Evolutionary conservation across 2,329 filamentous ascomycete species (phyloP), one percentile per base, ranked within the genome.

Genomic region (Fusarium succisae): DNA sequence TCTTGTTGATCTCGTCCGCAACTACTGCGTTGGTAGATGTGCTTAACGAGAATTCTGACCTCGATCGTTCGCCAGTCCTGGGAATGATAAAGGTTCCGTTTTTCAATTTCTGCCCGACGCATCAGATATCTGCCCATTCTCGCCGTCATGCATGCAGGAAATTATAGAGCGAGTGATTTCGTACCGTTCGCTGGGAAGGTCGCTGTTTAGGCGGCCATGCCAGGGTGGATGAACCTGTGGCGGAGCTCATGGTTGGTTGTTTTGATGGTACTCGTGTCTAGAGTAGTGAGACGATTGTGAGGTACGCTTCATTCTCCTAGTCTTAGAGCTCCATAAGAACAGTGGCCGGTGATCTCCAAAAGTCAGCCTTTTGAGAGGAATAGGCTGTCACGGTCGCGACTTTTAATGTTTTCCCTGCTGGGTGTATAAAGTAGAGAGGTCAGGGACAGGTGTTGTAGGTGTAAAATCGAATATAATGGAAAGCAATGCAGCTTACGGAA

Each of bases 41-140:
- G 77, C 92, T 92, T 35, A 98, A 86, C 28, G 92, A 96, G 77
- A 98, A 94, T 70, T 92, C 89, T 71, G 93, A 93, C 79, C 91
- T 92, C 53, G 94, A 89, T 73, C 95, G 93, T 82, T 97, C 93
- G 78, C 96, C 95, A 6, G 95, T 98, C 67, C 89, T 87, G 13
- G 96, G 95, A 62, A 97, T 89, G 76, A 98, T 93, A 81, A 97
- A 95, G 50, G 94, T 96, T 74, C 94, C 94, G 80, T 96, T 93
- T 75, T 93, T 92, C 70, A 97, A 87, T 88, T 95, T 91, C 90
- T 92, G 79, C 24, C 44, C 54, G 60, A 64, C 55, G 51, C 44
- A 57, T 74, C 59, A 78, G 66, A 60, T 48, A 44, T 48, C 43
- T 57, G 15, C 26, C 45, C 37, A 22, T 26, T n/a, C 38, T 56